Evolutionary conservation across 768 basidiomycete species (phyloP).

Genomic region (Cantharellus anzutake): DNA sequence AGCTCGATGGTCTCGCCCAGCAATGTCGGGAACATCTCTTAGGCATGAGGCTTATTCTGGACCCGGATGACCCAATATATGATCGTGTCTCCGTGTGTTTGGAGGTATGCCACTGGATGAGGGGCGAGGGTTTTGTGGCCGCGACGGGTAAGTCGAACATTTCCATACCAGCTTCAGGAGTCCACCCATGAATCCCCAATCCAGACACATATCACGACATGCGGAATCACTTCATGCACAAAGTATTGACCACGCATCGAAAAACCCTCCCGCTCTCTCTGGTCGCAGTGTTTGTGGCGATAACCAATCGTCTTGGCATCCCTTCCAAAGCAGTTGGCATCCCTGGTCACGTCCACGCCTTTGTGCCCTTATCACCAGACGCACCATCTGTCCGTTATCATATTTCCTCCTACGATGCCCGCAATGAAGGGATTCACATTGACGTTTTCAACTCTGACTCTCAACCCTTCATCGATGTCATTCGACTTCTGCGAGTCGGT

Average conservation of each 20-base stretch:
- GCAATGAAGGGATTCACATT: constrained; percentile 22
- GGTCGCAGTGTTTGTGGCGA: constrained; percentile 35
- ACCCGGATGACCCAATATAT: constrained; percentile 17
- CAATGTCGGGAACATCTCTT: constrained; percentile 24
- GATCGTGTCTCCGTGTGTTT: constrained; percentile 21
- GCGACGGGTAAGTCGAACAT: constrained; percentile 20
- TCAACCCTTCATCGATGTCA: constrained; percentile 3
- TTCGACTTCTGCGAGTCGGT: neutral
- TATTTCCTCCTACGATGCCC: constrained; percentile 15
- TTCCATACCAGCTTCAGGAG: neutral
- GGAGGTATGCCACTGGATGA: constrained; percentile 33
- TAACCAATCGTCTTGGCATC: constrained; percentile 33
- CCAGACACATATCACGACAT: constrained; percentile 23
- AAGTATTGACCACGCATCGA: constrained; percentile 31
- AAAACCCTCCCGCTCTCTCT: constrained; percentile 40
- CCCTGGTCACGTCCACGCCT: constrained; percentile 34
- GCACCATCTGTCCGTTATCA: neutral
- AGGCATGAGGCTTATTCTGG: constrained; percentile 13
- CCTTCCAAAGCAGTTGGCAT: constrained; percentile 35
- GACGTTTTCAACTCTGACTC: constrained; percentile 21
- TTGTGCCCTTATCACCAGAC: constrained; percentile 18
- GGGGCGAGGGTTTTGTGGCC: constrained; percentile 27
- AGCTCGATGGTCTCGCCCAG: constrained; percentile 23
- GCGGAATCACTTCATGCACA: constrained; percentile 39
- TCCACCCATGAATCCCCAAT: constrained; percentile 2